A percentile compares a stretch with the other conserved stretches of the same genome.
Conservation (phyloP, 1,139 yeast species). For the Casaregolazyma lundiana region DNA sequence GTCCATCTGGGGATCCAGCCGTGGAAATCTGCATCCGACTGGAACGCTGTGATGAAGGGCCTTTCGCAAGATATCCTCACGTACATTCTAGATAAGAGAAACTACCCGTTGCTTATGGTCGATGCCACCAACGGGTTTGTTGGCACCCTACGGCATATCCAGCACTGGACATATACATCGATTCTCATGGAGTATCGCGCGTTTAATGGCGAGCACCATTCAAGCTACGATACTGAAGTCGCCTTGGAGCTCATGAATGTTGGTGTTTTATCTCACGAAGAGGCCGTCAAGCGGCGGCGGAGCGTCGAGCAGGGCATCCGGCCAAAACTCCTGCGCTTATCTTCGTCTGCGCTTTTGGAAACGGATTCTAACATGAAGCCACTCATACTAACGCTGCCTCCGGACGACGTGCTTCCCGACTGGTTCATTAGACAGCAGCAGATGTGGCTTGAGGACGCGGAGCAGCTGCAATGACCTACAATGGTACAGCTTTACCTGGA, state of each 20-base stretch:
- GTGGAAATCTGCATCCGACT: constrained; percentile 33
- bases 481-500: too few species aligned
- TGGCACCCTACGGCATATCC: constrained; percentile 75
- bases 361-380: not conserved
- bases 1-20: constrained; percentile 37
- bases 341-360: not conserved
- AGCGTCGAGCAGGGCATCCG: constrained; percentile 16
- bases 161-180: constrained; percentile 84
- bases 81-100: constrained; percentile 54
- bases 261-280: constrained; percentile 20
- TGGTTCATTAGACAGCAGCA: constrained; percentile 67
- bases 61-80: constrained; percentile 34
- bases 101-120: constrained; percentile 67
- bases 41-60: constrained; percentile 32
- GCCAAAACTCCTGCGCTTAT: not conserved
- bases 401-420: constrained; percentile 55
- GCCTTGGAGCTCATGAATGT: constrained; percentile 65
- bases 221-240: constrained; percentile 76
- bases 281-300: constrained; percentile 19
- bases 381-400: constrained; percentile 42
- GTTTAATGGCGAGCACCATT: constrained; percentile 59
- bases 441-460: constrained; percentile 52
- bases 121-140: constrained; percentile 78
- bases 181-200: constrained; percentile 80
- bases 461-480: too few species aligned